phyloP scores from a whole-genome alignment of 2,329 filamentous ascomycete species.

The Aspergillus felis region DNA sequence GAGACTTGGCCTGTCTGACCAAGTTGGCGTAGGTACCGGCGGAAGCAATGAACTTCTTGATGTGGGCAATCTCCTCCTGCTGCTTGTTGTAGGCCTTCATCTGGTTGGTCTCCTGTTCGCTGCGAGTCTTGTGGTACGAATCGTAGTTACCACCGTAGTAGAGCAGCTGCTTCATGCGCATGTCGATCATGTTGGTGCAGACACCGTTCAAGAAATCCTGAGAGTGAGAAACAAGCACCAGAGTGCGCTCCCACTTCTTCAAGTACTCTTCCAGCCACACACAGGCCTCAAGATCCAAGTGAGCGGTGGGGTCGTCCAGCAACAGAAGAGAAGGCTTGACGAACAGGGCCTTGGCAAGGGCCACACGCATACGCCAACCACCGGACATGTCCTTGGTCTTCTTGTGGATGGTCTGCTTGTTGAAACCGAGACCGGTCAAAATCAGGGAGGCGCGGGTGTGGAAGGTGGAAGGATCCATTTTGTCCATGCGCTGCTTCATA shows the following conservation, averaged over 20 bases:
- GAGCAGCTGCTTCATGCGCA: slow-evolving; percentile 80
- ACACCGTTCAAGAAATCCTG: slow-evolving; percentile 99
- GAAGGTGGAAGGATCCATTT: slow-evolving; percentile 98
- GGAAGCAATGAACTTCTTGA: slow-evolving; percentile 99
- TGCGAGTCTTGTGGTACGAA: slow-evolving; percentile 89
- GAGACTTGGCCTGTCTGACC: slow-evolving; percentile 96
- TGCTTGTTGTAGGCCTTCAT: slow-evolving; percentile 99
- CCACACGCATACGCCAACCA: slow-evolving; percentile 99
- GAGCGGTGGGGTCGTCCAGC: slow-evolving; percentile 96
- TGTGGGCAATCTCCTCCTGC: slow-evolving; percentile 97
- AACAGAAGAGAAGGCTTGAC: slow-evolving; percentile 94
- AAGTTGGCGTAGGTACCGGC: slow-evolving; percentile 99
- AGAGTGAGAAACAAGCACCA: slow-evolving; percentile 94
- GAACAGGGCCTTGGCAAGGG: slow-evolving; percentile 94
- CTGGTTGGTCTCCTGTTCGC: slow-evolving; percentile 95
- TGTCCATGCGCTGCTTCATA: slow-evolving; percentile 77
- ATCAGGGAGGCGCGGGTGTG: slow-evolving; percentile 93
- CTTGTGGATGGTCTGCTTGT: slow-evolving; percentile 96
- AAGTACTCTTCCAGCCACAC: slow-evolving; percentile 99
- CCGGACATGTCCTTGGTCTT: slow-evolving; percentile 99
- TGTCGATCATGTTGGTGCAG: slow-evolving; percentile 97
- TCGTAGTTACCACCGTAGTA: slow-evolving; percentile 99
- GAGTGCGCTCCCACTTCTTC: slow-evolving; percentile 98
- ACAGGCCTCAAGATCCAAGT: slow-evolving; percentile 98
- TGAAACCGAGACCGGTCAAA: slow-evolving; percentile 97